Evolutionary conservation across 2,329 filamentous ascomycete genomes (phyloP).

Genomic region (Talaromyces sp.): DNA sequence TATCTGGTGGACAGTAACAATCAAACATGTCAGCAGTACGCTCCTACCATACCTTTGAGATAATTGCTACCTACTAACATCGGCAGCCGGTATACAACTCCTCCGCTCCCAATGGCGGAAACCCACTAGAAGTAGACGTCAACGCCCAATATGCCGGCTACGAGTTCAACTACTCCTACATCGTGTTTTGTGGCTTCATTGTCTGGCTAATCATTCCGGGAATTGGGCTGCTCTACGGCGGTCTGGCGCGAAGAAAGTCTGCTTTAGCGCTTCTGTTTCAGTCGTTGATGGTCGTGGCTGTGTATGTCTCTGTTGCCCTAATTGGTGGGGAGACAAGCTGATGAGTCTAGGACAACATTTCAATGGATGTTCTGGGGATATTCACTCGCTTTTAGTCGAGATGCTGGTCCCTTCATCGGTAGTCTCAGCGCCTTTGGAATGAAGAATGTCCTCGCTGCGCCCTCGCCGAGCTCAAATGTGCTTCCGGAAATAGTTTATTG

Average conservation of each 20-base stretch:
- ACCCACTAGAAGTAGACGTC: conserved; percentile 52
- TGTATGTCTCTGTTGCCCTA: conserved; percentile 33
- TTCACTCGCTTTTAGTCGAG: conserved; percentile 59
- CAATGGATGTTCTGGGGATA: conserved; percentile 65
- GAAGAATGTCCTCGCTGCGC: conserved; percentile 58
- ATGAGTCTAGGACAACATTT: conserved; percentile 34
- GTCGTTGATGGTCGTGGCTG: conserved; percentile 55
- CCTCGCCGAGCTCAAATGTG: conserved; percentile 54
- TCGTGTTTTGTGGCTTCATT: conserved; percentile 55
- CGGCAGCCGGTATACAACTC: conserved; percentile 34
- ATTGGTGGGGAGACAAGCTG: not conserved
- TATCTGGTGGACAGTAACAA: not conserved
- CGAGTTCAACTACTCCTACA: conserved; percentile 61
- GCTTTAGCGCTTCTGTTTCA: conserved; percentile 62
- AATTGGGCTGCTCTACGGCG: conserved; percentile 63
- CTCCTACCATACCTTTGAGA: not conserved
- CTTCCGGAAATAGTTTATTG: conserved; percentile 66
- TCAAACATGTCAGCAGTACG: conserved; percentile 12
- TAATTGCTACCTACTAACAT: conserved; percentile 4
- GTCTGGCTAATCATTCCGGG: conserved; percentile 67
- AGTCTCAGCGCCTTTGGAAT: conserved; percentile 60
- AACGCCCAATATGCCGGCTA: conserved; percentile 57
- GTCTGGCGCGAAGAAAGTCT: conserved; percentile 60
- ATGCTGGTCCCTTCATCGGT: conserved; percentile 61
- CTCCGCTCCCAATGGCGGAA: conserved; percentile 51